Percentiles rank a stretch among this genome's conserved stretches.
These are phyloP conservation scores for Carex littledalei DNA, from an alignment of 176 grass and related monocot species.

Conservation along the genomic window DNA sequence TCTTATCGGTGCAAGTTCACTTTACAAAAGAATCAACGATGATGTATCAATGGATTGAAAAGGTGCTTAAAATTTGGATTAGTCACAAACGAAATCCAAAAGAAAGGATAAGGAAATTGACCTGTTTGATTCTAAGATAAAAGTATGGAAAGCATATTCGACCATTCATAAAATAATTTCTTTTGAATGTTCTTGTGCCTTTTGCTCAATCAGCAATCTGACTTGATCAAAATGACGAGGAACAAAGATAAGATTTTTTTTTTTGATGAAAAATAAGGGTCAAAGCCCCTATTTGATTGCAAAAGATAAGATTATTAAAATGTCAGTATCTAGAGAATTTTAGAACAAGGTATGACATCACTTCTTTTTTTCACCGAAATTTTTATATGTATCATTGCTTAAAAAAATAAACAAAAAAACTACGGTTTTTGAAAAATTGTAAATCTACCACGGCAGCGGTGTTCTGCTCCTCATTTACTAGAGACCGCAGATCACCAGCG, in stretches of 20 bases:
- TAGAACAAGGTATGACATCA: background rate
- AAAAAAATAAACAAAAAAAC: no score
- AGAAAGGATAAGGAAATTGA: background rate
- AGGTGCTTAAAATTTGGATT: background rate
- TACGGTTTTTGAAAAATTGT: no score
- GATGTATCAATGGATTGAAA: background rate
- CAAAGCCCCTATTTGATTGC: no score
- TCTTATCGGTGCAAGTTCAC: background rate
- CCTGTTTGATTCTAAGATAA: background rate
- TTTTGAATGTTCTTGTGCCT: background rate
- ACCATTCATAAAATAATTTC: background rate
- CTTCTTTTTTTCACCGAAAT: no score
- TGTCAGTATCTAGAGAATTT: background rate
- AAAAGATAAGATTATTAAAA: background rate
- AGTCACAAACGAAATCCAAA: background rate
- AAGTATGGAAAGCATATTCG: background rate
- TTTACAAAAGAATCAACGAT: background rate
- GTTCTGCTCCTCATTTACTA: no score
- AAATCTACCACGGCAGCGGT: no score
- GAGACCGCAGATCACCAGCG: no score
- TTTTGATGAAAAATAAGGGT: no score
- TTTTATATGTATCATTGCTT: no score
- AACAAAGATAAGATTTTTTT: background rate
- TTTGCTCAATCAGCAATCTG: background rate
- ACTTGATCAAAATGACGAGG: constrained; percentile 7